Base-by-base conservation (phyloP, 108 stramenopile genomes). In the Skeletonema grethae region DNA sequence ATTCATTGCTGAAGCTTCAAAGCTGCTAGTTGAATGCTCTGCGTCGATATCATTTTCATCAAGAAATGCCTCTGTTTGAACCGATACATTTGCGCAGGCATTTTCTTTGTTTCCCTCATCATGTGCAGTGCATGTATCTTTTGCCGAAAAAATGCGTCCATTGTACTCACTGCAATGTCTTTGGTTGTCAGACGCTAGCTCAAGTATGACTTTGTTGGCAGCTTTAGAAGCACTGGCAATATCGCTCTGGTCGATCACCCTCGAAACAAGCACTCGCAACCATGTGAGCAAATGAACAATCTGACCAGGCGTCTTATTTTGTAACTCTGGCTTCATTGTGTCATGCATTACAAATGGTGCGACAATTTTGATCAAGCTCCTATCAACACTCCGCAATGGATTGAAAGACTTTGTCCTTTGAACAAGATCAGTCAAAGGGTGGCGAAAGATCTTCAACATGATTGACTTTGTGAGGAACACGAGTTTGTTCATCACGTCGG, bases 341-440 rank as follows among this genome's bases (percentile, higher is more conserved):
- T 67, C 32, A 31, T 67, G 65, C 74, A 75, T 75, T 46, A 75
- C 48, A 32, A 67, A 75, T 9, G 74, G 74, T 63, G 67, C 48
- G 1, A 75, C 45, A 3, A 75, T 66, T 20, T 48, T 67, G 5
- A 67, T 36, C 45, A 53, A 35, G 20, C 61, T 75, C 15, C 8
- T 25, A 28, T 75, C 74, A 34, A 66, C 24, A 8, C 56, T 31
- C 22, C 56, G 46, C 11, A 75, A 61, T 34, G 74, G 74, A 50
- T 75, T 67, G 61, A 36, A 75, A 6, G 59, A 48, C 16, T 31
- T 34, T 13, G 61, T 53, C 39, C 56, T 67, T 12, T 61, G 11
- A 53, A 67, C 38, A 36, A 75, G 29, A 11, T 39, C 34, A 20
- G 1, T 15, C 3, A 61, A 30, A 15, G 74, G 67, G 29, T 60